Conservation (phyloP, 768 basidiomycete genomes). For the Coprinopsis cinerea region DNA sequence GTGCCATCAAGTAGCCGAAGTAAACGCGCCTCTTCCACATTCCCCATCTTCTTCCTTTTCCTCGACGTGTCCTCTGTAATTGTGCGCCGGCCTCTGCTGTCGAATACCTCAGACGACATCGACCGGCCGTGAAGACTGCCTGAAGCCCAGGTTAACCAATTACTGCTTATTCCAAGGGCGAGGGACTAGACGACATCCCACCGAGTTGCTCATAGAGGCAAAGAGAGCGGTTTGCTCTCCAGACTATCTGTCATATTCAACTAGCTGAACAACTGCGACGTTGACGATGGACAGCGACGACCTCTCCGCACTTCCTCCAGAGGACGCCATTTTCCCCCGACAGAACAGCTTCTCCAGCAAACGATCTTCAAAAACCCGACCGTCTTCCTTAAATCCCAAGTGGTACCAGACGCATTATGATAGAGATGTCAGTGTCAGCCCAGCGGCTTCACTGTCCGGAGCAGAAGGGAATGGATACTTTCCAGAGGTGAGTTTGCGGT, state of each 20-base stretch:
- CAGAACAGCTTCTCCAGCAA: neutral
- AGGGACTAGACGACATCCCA: too few species aligned
- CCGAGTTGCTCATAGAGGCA: too few species aligned
- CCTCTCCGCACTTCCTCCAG: constrained; percentile 5
- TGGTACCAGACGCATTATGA: neutral
- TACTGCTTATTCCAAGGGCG: too few species aligned
- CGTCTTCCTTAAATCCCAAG: neutral
- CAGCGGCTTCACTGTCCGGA: neutral
- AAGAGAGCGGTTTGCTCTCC: too few species aligned
- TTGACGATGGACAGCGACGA: constrained; percentile 1
- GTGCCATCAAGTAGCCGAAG: constrained; percentile 5
- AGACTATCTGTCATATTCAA: too few species aligned
- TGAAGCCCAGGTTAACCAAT: neutral
- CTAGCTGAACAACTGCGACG: neutral
- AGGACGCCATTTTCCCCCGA: neutral
- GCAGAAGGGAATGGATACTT: neutral
- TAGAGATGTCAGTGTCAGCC: constrained; percentile 3
- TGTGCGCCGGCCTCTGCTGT: too few species aligned
- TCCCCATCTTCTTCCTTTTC: neutral
- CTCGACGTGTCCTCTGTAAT: neutral
- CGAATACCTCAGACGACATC: neutral
- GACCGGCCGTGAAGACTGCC: neutral
- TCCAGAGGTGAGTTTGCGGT: constrained; percentile 2
- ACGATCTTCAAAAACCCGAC: neutral
- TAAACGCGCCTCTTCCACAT: constrained; percentile 5